Base-by-base conservation (phyloP, 176 grass and related monocot genomes). In the Bolboschoenus planiculmis region DNA sequence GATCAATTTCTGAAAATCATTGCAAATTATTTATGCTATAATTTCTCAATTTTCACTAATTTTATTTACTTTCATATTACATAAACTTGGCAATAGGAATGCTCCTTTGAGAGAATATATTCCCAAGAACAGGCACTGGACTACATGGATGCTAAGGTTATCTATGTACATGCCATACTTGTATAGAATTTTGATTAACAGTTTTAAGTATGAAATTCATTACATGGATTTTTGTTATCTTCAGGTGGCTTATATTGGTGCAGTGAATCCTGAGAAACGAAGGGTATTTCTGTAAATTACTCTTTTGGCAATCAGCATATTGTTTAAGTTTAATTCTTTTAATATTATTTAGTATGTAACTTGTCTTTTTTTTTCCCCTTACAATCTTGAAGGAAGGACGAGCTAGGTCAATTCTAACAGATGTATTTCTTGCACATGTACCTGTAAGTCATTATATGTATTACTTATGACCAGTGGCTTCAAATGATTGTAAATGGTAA, bases 341-440 rank as follows among this genome's bases (percentile, higher is more conserved):
- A 20, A 20, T 42, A 51, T 26, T 20, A 53, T 77, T 9, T 77
- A 33, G 72, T 70, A 70, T 23, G n/a, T 53, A 47, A 27, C 40
- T 24, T 65, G 0, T 67, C 40, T 68, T 36, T 6, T 36, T 54
- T 56, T 79, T 60, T 36, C 15, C 74, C 26, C 35, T 80, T 64
- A 33, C 36, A 50, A 78, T 23, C 43, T 55, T 61, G 23, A 30
- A 94, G 90, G 90, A 94, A 67, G 90, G 92, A 27, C 85, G 89
- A 33, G 65, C 95, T 62, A 93, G 86, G 59, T 85, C 83, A 71
- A 90, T 95, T 71, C 87, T 98, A 56, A 91, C 78, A 37, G 89
- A 98, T 80, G 78, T 93, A 24, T 98, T 93, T 90, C 56, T 98
- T 90, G 95, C 95, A n/a, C 90, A 98, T 95, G 95, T 98, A 30